phyloP scores from a whole-genome alignment of 2,329 filamentous ascomycete species.

The Neonectria neomacrospora region DNA sequence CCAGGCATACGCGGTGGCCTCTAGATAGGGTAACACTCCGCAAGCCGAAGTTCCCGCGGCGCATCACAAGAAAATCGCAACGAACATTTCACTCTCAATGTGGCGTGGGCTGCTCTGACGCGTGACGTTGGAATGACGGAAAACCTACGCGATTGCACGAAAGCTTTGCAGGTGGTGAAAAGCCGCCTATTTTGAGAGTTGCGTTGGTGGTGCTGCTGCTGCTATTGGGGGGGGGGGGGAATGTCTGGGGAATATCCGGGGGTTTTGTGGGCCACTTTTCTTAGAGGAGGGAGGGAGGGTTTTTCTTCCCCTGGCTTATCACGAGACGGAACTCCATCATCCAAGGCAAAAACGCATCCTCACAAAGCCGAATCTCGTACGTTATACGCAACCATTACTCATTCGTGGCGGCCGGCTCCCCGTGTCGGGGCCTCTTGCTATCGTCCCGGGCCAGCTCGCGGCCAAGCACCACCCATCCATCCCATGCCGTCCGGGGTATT shows the following conservation, averaged over 20 bases:
- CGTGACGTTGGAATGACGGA: neutral
- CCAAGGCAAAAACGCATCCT: too few species aligned
- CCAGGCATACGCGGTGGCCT: conserved; percentile 1
- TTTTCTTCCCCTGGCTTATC: neutral
- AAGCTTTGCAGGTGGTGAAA: neutral
- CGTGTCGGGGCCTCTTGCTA: neutral
- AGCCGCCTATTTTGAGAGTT: too few species aligned
- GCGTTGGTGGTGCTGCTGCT: neutral
- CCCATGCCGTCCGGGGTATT: conserved; percentile 17
- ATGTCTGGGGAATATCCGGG: conserved; percentile 7
- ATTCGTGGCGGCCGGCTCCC: neutral
- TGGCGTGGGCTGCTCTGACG: conserved; percentile 3
- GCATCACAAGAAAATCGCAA: neutral
- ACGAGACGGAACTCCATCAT: too few species aligned
- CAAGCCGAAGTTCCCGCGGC: neutral
- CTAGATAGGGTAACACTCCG: neutral
- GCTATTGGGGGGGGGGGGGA: neutral
- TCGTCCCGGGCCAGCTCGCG: neutral
- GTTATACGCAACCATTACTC: neutral
- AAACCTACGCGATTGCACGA: neutral
- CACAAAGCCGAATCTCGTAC: neutral
- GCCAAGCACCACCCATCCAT: neutral
- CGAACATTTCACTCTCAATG: neutral
- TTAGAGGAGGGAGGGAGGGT: too few species aligned
- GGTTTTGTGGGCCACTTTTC: conserved; percentile 4